Evolutionary conservation across 2,329 filamentous ascomycete genomes (phyloP), one percentile per base, ranked within the genome.

Genomic region (Nothopassalora personata): DNA sequence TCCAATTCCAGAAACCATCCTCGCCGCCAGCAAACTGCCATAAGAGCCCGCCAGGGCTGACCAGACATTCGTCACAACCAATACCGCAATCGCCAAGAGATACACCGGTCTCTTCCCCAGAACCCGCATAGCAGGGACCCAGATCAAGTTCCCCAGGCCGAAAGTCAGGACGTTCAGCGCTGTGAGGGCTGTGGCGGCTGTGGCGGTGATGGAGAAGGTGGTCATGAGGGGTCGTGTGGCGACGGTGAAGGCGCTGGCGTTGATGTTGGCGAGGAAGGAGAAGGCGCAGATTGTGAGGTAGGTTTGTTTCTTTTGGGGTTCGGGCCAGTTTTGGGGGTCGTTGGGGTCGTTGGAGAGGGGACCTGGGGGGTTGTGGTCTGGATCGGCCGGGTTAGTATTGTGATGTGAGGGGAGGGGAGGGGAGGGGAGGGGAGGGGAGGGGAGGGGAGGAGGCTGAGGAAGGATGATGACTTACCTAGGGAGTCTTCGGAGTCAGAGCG

Each of bases 261-360:
- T 76, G 54, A 74, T 69, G 52, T 73, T 74, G 57, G 74, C 72
- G 7, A 76, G 69, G 60, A 76, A 75, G 6, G 72, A 74, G 64
- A 74, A 76, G 55, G 71, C 69, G 61, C 74, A 75, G 50, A 75
- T 70, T 9, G 70, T 74, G 5, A 70, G 58, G 56, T 73, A 75
- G 1, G 72, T 75, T 6, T 57, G 56, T 45, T 60, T 36, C 39
- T 68, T 67, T 15, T 57, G 56, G 30, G 19, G 23, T 4, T 45
- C 3, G 9, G 47, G 13, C 66, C 66, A 68, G 30, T 64, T 64
- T 23, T 57, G 58, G 15, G 66, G 66, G 18, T 68, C 62, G 34
- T 68, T 68, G 33, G 64, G 65, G 30, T 67, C 66, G 28, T 45
- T 50, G 11, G 39, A 47, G 15, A 7, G 34, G 34, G 10, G 34